phyloP scores from a whole-genome alignment of 257 asterid genomes.

The Osmanthus fragrans region DNA sequence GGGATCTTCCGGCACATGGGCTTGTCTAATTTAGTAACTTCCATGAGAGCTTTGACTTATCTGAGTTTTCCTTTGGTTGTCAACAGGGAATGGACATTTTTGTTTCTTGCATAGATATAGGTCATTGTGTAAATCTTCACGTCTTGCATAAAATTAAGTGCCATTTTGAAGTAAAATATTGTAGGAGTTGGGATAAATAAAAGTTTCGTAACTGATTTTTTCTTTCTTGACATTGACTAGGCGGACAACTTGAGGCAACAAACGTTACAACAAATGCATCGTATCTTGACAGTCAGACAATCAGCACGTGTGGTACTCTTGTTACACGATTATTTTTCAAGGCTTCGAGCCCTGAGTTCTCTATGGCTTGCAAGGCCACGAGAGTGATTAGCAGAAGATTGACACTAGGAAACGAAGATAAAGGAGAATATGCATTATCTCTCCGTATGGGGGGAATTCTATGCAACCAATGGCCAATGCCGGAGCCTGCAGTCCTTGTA shows the following conservation, averaged over 20 bases:
- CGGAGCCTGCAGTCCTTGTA: neutral
- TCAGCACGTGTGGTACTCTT: constrained; percentile 87
- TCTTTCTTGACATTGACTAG: constrained; percentile 32
- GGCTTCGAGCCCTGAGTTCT: constrained; percentile 92
- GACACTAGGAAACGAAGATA: neutral
- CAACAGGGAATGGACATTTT: neutral
- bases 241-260: constrained; percentile 93
- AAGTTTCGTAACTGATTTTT: neutral
- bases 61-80: too few species aligned
- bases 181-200: neutral
- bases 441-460: neutral
- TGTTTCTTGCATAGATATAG: neutral
- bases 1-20: neutral
- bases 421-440: neutral
- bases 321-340: constrained; percentile 73
- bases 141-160: neutral
- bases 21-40: neutral
- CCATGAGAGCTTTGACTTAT: neutral
- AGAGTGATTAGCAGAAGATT: constrained; percentile 34
- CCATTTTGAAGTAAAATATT: neutral
- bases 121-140: neutral
- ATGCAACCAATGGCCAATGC: too few species aligned
- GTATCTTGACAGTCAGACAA: constrained; percentile 76
- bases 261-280: constrained; percentile 85
- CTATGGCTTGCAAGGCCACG: constrained; percentile 96